Evolutionary conservation across 78 protist genomes (phyloP), one percentile per base, ranked within the genome.

Genomic region (Protostelium mycophagum): DNA sequence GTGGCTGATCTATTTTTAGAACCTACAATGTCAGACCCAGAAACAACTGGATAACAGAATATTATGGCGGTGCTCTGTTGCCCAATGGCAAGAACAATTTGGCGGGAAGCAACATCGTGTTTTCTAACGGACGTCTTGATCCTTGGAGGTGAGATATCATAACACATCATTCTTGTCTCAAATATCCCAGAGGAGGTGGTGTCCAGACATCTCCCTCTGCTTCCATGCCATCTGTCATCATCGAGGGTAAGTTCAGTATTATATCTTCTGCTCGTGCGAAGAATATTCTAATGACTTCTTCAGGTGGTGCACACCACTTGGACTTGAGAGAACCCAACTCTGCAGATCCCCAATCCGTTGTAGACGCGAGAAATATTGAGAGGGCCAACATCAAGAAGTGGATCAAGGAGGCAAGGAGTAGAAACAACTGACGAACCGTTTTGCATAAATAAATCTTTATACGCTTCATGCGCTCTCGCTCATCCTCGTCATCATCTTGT

Each of bases 151-250:
- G n/a, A n/a, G n/a, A n/a, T n/a, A n/a, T n/a, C n/a, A n/a, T n/a
- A n/a, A n/a, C n/a, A n/a, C n/a, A n/a, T n/a, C n/a, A n/a, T n/a
- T n/a, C n/a, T n/a, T n/a, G n/a, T n/a, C n/a, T n/a, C n/a, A n/a
- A n/a, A n/a, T n/a, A n/a, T n/a, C n/a, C n/a, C n/a, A n/a, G 90
- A 38, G 95, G 91, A 28, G 97, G 97, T 34, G 96, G 96, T 88
- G 87, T 96, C 36, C 10, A 85, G 31, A 35, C 86, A 1, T 34
- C 89, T 31, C 84, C 38, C 28, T n/a, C 37, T 1, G 38, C 38
- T 34, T 37, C 91, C 73, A 51, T 87, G 10, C 35, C 38, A 5
- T 25, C 73, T 16, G 73, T 16, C 73, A 51, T 51, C 73, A 51
- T 51, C 73, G 73, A 51, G 16, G 73, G 73, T 51, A 16, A 51